Evolutionary conservation across 805 yeast genomes (phyloP).

Genomic region (Zygotorulaspora chibaensis): DNA sequence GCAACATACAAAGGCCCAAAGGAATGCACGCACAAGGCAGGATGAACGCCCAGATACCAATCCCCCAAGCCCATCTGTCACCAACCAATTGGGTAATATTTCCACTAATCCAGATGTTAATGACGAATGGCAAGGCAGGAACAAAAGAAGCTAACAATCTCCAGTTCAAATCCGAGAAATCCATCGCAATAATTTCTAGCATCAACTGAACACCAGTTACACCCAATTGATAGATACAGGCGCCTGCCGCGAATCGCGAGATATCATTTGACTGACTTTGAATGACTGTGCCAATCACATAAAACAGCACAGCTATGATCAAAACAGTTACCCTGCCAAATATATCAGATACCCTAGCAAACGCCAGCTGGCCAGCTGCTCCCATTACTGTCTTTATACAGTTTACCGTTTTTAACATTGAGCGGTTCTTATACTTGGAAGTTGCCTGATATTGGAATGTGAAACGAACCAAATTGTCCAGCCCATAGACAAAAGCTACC

Average conservation of each 20-base stretch:
- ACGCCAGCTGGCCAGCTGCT: slow-evolving; percentile 57
- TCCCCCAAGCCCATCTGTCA: slow-evolving; percentile 47
- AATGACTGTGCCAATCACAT: slow-evolving; percentile 51
- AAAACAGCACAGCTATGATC: slow-evolving; percentile 43
- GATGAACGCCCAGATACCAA: slow-evolving; percentile 58
- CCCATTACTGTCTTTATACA: slow-evolving; percentile 53
- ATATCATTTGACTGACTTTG: slow-evolving; percentile 50
- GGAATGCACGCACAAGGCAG: slow-evolving; percentile 52
- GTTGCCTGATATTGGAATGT: slow-evolving; percentile 48
- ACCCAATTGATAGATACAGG: slow-evolving; percentile 45
- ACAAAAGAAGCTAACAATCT: slow-evolving; percentile 56
- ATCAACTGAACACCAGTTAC: slow-evolving; percentile 54
- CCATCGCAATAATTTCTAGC: slow-evolving; percentile 54
- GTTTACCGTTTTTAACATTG: slow-evolving; percentile 47
- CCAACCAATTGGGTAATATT: slow-evolving; percentile 40
- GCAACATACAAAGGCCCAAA: slow-evolving; percentile 41
- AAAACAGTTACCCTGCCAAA: slow-evolving; percentile 52
- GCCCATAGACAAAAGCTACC: slow-evolving; percentile 54
- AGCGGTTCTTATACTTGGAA: slow-evolving; percentile 44
- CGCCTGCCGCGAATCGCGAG: slow-evolving; percentile 51
- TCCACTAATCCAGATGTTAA: slow-evolving; percentile 70
- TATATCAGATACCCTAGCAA: slow-evolving; percentile 51
- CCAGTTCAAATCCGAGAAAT: slow-evolving; percentile 61
- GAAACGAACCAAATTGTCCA: slow-evolving; percentile 48
- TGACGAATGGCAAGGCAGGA: slow-evolving; percentile 63